Base-by-base conservation (phyloP, 2,329 filamentous ascomycete genomes). In the Aspergillus ochraceus region DNA sequence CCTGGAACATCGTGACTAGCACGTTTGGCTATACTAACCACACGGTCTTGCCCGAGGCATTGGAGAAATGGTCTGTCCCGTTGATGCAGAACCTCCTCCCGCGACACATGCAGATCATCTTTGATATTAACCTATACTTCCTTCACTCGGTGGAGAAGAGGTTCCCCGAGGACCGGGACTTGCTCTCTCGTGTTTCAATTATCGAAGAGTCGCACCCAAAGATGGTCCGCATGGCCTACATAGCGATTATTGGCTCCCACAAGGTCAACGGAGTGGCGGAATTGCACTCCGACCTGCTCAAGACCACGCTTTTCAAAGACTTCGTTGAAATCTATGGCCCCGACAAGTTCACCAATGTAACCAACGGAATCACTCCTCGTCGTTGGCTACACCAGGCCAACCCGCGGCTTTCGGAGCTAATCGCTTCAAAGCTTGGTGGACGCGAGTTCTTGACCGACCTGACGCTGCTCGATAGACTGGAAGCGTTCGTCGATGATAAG, bases 261-360 rank as follows among this genome's bases (percentile, higher is more conserved):
- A 99, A 98, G 82, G 93, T 99, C 81, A 99, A 99, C 68, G 95
- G 95, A 75, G 95, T 99, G 39, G 95, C 95, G 36, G 95, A 99
- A 79, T 81, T 99, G 65, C 95, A 99, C 80, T 99, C 95, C 0
- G 95, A 99, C 74, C 83, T 99, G 60, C 97, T 99, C 82, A 95
- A 95, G 82, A 96, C 93, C 0, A 99, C 95, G n/a, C 96, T 99
- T 68, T 98, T 99, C 87, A 97, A 95, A 77, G 95, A 99, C 76
- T 99, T 99, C 77, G 94, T 99, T 60, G 85, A 87, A 68, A 91
- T 99, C 65, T 99, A 95, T 70, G 95, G 95, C 2, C 89, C 90
- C 0, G 95, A 99, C 83, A 97, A 97, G 77, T 99, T 99, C 78
- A 96, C 91, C 59, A 99, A 99, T 70, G 94, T 99, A 65, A 99